A percentile compares a stretch with the other conserved stretches of the same genome.
phyloP scores from a whole-genome alignment of 148 eudicot species.

The Drosera capensis region DNA sequence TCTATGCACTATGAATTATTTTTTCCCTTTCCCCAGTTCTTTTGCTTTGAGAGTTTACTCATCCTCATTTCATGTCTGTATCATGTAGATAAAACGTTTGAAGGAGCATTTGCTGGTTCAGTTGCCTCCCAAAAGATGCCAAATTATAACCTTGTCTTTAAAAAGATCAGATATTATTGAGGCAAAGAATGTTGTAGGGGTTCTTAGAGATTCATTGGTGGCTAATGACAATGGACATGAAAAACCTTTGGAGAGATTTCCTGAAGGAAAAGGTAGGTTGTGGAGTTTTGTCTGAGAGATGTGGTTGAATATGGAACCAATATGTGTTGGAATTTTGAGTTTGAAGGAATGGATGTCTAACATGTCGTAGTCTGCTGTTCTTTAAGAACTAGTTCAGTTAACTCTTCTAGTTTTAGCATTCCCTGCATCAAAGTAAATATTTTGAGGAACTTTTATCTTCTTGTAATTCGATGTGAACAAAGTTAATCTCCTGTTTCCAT shows the following conservation, averaged over 20 bases:
- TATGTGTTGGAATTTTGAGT: background rate
- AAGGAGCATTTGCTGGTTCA: slow-evolving; percentile 79
- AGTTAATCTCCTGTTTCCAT: too few relatives aligned
- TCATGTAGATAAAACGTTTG: slow-evolving; percentile 73
- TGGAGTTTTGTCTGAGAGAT: slow-evolving; percentile 4
- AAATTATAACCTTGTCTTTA: slow-evolving; percentile 54
- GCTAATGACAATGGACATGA: slow-evolving; percentile 17
- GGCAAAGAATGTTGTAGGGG: slow-evolving; percentile 32
- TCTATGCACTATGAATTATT: too few relatives aligned
- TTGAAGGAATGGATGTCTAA: background rate
- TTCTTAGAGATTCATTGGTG: slow-evolving; percentile 17
- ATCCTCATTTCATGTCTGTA: slow-evolving; percentile 7
- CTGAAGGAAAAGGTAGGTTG: slow-evolving; percentile 30
- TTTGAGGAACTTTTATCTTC: too few relatives aligned
- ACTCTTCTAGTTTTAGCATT: too few relatives aligned
- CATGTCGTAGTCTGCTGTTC: background rate
- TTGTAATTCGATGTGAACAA: too few relatives aligned
- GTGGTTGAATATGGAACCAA: too few relatives aligned
- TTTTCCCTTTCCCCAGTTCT: background rate
- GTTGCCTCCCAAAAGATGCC: slow-evolving; percentile 89
- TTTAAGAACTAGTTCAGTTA: too few relatives aligned
- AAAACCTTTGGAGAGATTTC: slow-evolving; percentile 15
- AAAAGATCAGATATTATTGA: slow-evolving; percentile 49
- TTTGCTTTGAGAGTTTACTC: background rate
- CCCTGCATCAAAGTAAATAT: too few relatives aligned